A percentile compares a stretch with the other conserved stretches of the same genome.
phyloP scores from a whole-genome alignment of 2,329 filamentous ascomycete species.

The Elsinoe australis region DNA sequence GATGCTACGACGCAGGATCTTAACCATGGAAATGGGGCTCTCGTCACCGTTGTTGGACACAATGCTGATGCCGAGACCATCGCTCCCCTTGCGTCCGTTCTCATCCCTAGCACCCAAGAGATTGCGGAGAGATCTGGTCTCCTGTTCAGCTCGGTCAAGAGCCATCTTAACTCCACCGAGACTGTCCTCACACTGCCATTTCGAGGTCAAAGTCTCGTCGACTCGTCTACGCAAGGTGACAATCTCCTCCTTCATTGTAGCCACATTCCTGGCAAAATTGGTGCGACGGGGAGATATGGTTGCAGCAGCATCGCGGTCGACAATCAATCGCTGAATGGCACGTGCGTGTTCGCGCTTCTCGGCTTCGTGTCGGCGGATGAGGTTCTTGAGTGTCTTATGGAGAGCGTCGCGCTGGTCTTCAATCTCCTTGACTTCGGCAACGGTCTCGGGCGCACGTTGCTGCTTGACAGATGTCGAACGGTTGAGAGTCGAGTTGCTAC shows the following conservation, averaged over 20 bases:
- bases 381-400: slow-evolving; percentile 74
- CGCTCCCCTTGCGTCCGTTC: slow-evolving; percentile 1
- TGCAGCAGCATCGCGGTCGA: slow-evolving; percentile 64
- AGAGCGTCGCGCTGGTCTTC: slow-evolving; percentile 90
- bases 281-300: slow-evolving; percentile 61
- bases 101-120: slow-evolving; percentile 36
- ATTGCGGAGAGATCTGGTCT: slow-evolving; percentile 73
- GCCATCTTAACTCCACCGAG: slow-evolving; percentile 89
- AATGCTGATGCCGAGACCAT: slow-evolving; percentile 20
- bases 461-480: slow-evolving; percentile 32
- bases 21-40: slow-evolving; percentile 47
- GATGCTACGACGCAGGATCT: slow-evolving; percentile 60
- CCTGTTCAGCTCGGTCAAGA: slow-evolving; percentile 86
- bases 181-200: slow-evolving; percentile 92
- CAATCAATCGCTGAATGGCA: slow-evolving; percentile 66
- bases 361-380: slow-evolving; percentile 77
- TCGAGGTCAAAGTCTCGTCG: slow-evolving; percentile 89
- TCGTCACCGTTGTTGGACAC: slow-evolving; percentile 27
- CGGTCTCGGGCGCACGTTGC: slow-evolving; percentile 33
- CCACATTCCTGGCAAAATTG: slow-evolving; percentile 78
- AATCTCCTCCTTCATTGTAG: slow-evolving; percentile 72
- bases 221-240: slow-evolving; percentile 75
- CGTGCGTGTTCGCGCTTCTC: slow-evolving; percentile 80
- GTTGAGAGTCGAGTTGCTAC: slow-evolving; percentile 25
- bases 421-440: slow-evolving; percentile 80